Base-by-base conservation (phyloP, 768 basidiomycete genomes). In the Galerina sulciceps region DNA sequence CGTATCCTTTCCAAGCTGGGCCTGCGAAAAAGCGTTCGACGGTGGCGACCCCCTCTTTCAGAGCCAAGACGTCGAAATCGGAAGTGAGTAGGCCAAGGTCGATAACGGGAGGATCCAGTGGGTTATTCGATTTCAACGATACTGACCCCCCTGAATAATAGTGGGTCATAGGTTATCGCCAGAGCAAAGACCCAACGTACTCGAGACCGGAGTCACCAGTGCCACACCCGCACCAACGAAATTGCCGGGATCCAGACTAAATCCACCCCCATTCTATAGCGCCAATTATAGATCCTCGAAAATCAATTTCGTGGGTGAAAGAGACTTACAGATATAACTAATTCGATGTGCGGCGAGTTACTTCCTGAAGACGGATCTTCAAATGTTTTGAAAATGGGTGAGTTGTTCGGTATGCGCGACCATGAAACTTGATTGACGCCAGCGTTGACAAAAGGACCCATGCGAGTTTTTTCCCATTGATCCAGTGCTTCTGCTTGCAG, bases 131-230 rank as follows among this genome's bases (percentile, higher is more conserved):
- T 23, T 47, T 59, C 6, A 59, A 34, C 14, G 58, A 46, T 11
- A 59, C 37, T 11, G 52, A 18, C 3, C 58, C 58, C 11, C 49
- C 56, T 57, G 15, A 3, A 5, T 31, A 1, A 26, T 15, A 20
- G 3, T 50, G 4, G 14, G 15, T 20, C 2, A 38, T 3, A 22
- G 14, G 2, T 13, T 4, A 23, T 1, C 3, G 4, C 9, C 14
- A 47, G 46, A 11, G 34, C 18, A 35, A 40, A 37, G 22, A 2
- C 15, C 5, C 1, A 13, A 38, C 10, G 36, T 48, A 72, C 74
- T 69, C 15, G 74, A 72, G 6, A 67, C 56, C 1, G 76, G 74
- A 11, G 71, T 68, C 4, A 73, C 67, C n/a, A 73, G 63, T n/a
- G 58, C 63, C 4, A 66, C 55, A 2, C 60, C 46, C 18, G 67